Base-by-base conservation (phyloP, 352 stramenopile species). In the Globisporangium recalcitrans region DNA sequence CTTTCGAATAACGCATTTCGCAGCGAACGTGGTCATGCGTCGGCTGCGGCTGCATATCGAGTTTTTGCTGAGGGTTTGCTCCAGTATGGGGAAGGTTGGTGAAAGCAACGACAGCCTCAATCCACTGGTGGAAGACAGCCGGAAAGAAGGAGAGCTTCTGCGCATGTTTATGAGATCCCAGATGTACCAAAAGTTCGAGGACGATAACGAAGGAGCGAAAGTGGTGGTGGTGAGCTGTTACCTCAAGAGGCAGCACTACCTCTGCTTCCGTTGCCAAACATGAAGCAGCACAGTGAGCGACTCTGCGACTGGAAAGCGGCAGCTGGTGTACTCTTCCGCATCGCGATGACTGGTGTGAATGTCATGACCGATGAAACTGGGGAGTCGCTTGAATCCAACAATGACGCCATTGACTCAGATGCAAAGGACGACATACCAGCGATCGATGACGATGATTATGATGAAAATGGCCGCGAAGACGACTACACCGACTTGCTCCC, bases 171-270 rank as follows among this genome's bases (percentile, higher is more conserved):
- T 71, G 65, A 58, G 75, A 46, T 78, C 76, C 0, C 74, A 85
- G 26, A 83, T 83, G 76, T 81, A 75, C 58, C 75, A 82, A 49
- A 81, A 79, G 64, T 81, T 83, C 42, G 64, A 67, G 52, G 76
- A 83, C 31, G 76, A 85, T 29, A 53, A 66, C 11, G 64, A 60
- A 58, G 29, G 21, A 49, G 46, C 21, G 5, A 14, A 32, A 38
- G 49, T 34, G 38, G 32, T 4, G 22, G 26, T n/a, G 48, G 10
- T 2, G 19, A 7, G 7, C n/a, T 22, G 16, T 3, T 42, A 19
- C 14, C 42, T 19, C 22, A 29, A 24, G 19, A n/a, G 10, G 7
- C 3, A 27, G 2, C 16, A 10, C 10, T 31, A 4, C 0, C 7
- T 32, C 52, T 6, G 13, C 3, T 19, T 16, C 34, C 44, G 0